Conservation (phyloP, 1,139 yeast species). For the Taphrina wiesneri region DNA sequence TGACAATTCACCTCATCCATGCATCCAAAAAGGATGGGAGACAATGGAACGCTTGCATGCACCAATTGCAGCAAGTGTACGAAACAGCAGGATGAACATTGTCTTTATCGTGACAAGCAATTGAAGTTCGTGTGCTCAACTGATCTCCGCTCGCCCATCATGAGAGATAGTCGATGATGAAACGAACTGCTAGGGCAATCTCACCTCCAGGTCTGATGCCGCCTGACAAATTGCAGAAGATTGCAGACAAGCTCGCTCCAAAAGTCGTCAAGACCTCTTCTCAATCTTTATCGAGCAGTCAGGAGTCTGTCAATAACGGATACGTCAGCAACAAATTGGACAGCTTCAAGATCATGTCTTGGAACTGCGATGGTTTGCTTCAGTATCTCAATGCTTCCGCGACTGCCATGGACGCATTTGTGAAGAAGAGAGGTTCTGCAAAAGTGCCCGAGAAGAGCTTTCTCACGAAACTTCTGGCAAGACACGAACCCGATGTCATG, state of each 20-base stretch:
- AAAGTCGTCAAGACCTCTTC: background rate
- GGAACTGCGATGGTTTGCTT: slow-evolving; percentile 30
- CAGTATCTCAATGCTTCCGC: slow-evolving; percentile 1
- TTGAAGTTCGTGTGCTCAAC: too few species aligned
- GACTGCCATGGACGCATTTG: slow-evolving; percentile 18
- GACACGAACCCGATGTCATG: slow-evolving; percentile 23
- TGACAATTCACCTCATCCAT: too few species aligned
- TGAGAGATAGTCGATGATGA: too few species aligned
- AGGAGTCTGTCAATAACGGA: background rate
- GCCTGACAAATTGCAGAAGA: background rate
- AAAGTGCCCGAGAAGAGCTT: slow-evolving; percentile 2
- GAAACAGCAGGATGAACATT: too few species aligned
- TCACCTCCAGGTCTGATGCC: slow-evolving; percentile 3
- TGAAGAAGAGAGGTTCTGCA: background rate
- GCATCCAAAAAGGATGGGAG: too few species aligned
- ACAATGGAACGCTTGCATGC: too few species aligned
- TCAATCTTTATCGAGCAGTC: background rate
- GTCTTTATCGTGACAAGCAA: too few species aligned
- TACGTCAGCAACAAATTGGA: background rate
- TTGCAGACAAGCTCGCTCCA: background rate
- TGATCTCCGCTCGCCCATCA: too few species aligned
- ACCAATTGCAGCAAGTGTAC: too few species aligned
- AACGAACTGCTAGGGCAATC: background rate
- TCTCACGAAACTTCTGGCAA: background rate
- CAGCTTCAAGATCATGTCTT: slow-evolving; percentile 19